Percentiles rank a stretch among this genome's conserved stretches.
These are phyloP conservation scores for Beta vulgaris DNA, from an alignment of 148 eudicot genomes.

Conservation along the genomic window DNA sequence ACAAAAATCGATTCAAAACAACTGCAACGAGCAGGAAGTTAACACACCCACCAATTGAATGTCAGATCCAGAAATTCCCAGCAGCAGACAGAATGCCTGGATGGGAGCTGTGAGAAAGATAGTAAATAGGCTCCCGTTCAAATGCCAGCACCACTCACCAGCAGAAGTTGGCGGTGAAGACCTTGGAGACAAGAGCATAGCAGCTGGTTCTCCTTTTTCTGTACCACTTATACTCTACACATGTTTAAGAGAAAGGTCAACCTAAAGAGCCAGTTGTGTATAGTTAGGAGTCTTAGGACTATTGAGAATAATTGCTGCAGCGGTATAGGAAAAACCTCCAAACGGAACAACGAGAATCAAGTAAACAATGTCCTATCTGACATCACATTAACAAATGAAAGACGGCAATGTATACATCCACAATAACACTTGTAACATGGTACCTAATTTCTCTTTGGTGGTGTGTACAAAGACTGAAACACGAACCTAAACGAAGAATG, in stretches of 20 bases:
- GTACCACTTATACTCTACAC: constrained; percentile 61
- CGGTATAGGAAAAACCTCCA: neutral
- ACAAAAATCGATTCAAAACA: neutral
- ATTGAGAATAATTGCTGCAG: neutral
- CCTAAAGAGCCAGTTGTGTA: neutral
- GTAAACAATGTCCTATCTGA: neutral
- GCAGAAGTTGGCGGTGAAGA: constrained; percentile 41
- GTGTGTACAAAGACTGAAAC: neutral
- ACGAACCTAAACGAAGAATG: neutral
- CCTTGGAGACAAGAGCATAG: constrained; percentile 73
- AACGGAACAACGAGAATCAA: neutral
- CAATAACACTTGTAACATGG: neutral
- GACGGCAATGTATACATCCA: neutral
- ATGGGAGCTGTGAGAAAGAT: constrained; percentile 75
- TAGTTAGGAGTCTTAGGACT: neutral
- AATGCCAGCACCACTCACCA: constrained; percentile 51
- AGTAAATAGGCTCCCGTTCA: constrained; percentile 79
- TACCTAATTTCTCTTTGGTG: neutral
- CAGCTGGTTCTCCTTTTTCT: constrained; percentile 77
- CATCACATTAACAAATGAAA: neutral
- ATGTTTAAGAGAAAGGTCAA: constrained; percentile 25
- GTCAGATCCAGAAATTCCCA: constrained; percentile 67
- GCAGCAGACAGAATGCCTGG: constrained; percentile 68
- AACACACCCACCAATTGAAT: constrained; percentile 47
- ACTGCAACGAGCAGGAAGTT: neutral